Percentiles rank a stretch among this genome's conserved stretches.
These are phyloP conservation scores for Geranomyces variabilis DNA, from an alignment of 192 early-diverging fungal genomes.

Conservation along the genomic window DNA sequence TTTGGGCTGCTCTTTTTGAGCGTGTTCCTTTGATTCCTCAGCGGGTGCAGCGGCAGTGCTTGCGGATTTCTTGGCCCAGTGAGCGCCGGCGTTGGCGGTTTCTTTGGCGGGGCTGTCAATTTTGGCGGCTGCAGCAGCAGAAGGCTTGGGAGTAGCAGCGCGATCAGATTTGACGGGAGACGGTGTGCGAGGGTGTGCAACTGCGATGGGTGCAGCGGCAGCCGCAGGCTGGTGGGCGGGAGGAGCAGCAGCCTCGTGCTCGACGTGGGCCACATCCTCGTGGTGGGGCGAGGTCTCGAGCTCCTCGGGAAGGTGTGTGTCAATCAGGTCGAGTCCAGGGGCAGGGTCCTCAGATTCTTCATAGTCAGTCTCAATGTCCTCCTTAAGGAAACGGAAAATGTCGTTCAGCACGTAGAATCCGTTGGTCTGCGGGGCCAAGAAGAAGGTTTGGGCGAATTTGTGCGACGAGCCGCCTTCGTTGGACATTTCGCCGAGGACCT, in stretches of 20 bases:
- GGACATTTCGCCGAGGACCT: conserved; percentile 91
- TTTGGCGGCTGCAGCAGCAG: background rate
- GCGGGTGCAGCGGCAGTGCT: too few relatives aligned
- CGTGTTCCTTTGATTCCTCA: too few relatives aligned
- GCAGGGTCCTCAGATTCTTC: conserved; percentile 32
- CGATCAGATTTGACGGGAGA: conserved; percentile 25
- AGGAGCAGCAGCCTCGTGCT: conserved; percentile 10
- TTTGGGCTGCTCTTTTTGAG: background rate
- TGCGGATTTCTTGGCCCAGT: too few relatives aligned
- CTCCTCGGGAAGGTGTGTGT: conserved; percentile 37
- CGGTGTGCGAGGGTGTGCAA: conserved; percentile 34
- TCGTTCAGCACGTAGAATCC: conserved; percentile 95
- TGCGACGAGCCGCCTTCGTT: conserved; percentile 77
- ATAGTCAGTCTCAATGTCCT: conserved; percentile 73
- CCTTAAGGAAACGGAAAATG: conserved; percentile 92
- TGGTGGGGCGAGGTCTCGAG: background rate
- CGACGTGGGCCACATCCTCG: conserved; percentile 19
- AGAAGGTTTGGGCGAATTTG: conserved; percentile 92
- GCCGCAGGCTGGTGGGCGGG: background rate
- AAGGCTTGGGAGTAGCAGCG: conserved; percentile 10
- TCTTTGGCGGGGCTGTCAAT: background rate
- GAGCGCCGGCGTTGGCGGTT: background rate
- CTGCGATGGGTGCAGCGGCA: too few relatives aligned
- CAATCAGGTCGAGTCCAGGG: conserved; percentile 21
- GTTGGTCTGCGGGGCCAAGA: conserved; percentile 82